phyloP scores from a whole-genome alignment of 2,329 filamentous ascomycete genomes.

The Aspergillus neotritici region DNA sequence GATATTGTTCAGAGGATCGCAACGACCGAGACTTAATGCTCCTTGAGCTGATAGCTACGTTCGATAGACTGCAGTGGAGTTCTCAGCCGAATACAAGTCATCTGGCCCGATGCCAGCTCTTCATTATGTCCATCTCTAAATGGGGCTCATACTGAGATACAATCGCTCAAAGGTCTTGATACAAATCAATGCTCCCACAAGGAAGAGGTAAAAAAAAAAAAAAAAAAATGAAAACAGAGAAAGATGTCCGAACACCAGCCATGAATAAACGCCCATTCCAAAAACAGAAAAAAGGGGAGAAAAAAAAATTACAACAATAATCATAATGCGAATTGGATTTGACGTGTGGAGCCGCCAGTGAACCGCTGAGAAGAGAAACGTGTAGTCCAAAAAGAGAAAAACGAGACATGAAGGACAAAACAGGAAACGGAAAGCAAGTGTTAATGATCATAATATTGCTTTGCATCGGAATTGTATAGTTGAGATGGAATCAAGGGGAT shows the following conservation, averaged over 20 bases:
- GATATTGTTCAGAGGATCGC: conserved; percentile 12
- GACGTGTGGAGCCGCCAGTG: neutral
- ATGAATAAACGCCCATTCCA: conserved; percentile 4
- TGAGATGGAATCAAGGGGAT: neutral
- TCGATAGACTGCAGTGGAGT: neutral
- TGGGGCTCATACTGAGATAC: neutral
- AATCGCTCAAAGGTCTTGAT: conserved; percentile 8
- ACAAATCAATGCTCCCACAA: neutral
- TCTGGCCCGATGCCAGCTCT: too few relatives aligned
- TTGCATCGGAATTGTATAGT: neutral
- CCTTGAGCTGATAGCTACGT: neutral
- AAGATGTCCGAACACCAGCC: conserved; percentile 8
- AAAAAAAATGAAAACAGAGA: too few relatives aligned
- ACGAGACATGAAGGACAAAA: conserved; percentile 3
- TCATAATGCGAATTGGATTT: conserved; percentile 3
- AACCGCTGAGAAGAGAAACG: neutral
- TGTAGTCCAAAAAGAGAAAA: conserved; percentile 11
- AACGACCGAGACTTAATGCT: neutral
- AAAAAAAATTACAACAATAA: conserved; percentile 5
- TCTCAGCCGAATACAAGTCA: conserved; percentile 4
- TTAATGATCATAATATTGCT: neutral
- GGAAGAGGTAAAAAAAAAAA: neutral
- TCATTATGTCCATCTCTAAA: too few relatives aligned
- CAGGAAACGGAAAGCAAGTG: conserved; percentile 1
- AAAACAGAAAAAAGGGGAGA: conserved; percentile 3